Evolutionary conservation across 306 rosid genomes (phyloP).

Genomic region (Cucumis sativus): Cucumber_9930_V3 NC_026659.2:27926501-27927000

Average conservation of each 20-base stretch:
- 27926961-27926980: not conserved
- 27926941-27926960: not conserved
- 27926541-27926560: too few relatives aligned
- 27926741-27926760: conserved; percentile 46
- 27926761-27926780: conserved; percentile 78
- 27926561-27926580: too few relatives aligned
- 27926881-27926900: not conserved
- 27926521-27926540: too few relatives aligned
- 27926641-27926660: too few relatives aligned
- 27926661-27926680: too few relatives aligned
- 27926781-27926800: conserved; percentile 73
- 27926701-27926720: too few relatives aligned
- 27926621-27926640: too few relatives aligned
- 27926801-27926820: conserved; percentile 43
- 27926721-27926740: not conserved
- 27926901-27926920: not conserved
- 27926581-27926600: too few relatives aligned
- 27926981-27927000: not conserved
- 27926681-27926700: too few relatives aligned
- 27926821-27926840: not conserved
- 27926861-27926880: not conserved
- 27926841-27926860: not conserved
- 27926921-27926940: not conserved
- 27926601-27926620: too few relatives aligned
- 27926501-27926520: not conserved